Conservation (phyloP, 352 stramenopile species). For the Halophytophthora batemanensis region DNA sequence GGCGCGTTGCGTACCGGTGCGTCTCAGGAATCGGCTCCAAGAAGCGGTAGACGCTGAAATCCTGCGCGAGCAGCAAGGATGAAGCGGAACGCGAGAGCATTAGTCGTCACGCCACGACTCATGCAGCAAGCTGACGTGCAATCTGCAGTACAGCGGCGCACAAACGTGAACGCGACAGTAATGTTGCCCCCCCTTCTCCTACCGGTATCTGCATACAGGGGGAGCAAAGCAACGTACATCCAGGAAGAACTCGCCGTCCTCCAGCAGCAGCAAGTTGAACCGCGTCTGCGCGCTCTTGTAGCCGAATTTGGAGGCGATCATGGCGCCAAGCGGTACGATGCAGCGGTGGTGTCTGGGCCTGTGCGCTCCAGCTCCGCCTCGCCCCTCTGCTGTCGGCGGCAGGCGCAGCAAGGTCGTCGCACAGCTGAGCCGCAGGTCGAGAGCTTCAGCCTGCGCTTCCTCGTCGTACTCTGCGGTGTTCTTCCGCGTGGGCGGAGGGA, state of each 20-base stretch:
- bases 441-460: too few species aligned
- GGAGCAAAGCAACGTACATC: conserved; percentile 47
- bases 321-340: conserved; percentile 2
- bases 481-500: too few species aligned
- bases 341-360: too few species aligned
- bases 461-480: too few species aligned
- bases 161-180: not conserved
- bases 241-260: conserved; percentile 94
- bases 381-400: too few species aligned
- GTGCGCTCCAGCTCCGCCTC: too few species aligned
- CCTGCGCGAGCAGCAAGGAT: conserved; percentile 35
- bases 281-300: conserved; percentile 62
- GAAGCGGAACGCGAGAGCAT: not conserved
- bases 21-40: conserved; percentile 49
- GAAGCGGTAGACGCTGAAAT: conserved; percentile 83
- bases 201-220: too few species aligned
- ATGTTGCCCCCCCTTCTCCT: not conserved
- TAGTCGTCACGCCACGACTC: not conserved
- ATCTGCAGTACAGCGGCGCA: not conserved
- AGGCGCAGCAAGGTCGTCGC: too few species aligned
- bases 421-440: too few species aligned
- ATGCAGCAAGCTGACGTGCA: not conserved
- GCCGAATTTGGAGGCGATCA: conserved; percentile 39
- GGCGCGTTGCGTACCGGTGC: conserved; percentile 36
- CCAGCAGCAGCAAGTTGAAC: conserved; percentile 92